Conservation (phyloP, 179 eudicot species). For the Nepenthes alata region DNA sequence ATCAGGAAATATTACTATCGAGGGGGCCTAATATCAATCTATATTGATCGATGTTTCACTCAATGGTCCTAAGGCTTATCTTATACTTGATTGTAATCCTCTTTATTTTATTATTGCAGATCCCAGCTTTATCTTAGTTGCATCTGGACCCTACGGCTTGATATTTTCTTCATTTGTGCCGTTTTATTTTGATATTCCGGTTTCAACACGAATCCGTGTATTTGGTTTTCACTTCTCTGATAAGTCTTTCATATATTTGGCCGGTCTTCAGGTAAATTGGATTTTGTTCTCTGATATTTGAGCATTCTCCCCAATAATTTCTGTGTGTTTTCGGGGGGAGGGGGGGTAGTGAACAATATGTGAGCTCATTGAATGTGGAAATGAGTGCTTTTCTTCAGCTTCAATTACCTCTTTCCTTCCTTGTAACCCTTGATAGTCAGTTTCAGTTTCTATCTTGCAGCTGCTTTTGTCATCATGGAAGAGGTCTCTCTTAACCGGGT, state of each 20-base stretch:
- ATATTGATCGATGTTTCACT: too few species aligned
- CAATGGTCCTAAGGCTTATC: too few species aligned
- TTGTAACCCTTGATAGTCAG: background rate
- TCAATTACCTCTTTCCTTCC: background rate
- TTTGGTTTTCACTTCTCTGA: conserved; percentile 68
- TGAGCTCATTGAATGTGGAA: too few species aligned
- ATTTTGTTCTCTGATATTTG: background rate
- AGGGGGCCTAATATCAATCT: too few species aligned
- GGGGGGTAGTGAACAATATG: too few species aligned
- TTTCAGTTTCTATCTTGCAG: conserved; percentile 31
- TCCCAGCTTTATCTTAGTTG: conserved; percentile 39
- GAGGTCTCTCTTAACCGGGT: conserved; percentile 72
- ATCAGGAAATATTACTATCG: too few species aligned
- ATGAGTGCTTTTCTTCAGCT: background rate
- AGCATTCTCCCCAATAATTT: too few species aligned
- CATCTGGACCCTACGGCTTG: conserved; percentile 88
- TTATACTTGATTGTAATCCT: background rate
- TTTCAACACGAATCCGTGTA: conserved; percentile 78
- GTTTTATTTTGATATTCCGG: conserved; percentile 83
- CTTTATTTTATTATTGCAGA: conserved; percentile 38
- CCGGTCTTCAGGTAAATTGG: conserved; percentile 81
- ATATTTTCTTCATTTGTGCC: conserved; percentile 90
- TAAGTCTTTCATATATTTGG: conserved; percentile 87
- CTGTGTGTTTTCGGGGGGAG: too few species aligned
- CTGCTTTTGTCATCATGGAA: conserved; percentile 89